A percentile compares a stretch with the other conserved stretches of the same genome.
phyloP scores from a whole-genome alignment of 2,329 filamentous ascomycete species.

The Coleophoma eucalyptorum region DNA sequence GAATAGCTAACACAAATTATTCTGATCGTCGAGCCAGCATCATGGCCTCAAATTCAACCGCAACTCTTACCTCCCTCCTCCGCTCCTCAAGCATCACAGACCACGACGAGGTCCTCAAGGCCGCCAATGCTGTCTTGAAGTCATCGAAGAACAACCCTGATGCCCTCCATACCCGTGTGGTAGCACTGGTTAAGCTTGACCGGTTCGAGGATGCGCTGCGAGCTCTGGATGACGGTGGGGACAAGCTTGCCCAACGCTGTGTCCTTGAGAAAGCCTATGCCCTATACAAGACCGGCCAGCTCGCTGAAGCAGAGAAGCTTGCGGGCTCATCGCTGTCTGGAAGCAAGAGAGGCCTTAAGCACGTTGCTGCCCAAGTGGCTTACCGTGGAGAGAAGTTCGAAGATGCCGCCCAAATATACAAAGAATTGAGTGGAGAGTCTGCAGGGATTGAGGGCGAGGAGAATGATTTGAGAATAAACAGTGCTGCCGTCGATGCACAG shows the following conservation, averaged over 20 bases:
- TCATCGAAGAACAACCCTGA: conserved; percentile 52
- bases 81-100: conserved; percentile 57
- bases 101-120: conserved; percentile 68
- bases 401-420: conserved; percentile 61
- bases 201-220: conserved; percentile 75
- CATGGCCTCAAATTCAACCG: conserved; percentile 27
- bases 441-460: conserved; percentile 54
- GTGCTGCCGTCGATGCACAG: conserved; percentile 69
- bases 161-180: conserved; percentile 65
- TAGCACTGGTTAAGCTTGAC: conserved; percentile 78
- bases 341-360: conserved; percentile 28
- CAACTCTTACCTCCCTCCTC: conserved; percentile 34
- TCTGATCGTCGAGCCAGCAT: neutral
- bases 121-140: conserved; percentile 58
- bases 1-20: no score
- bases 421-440: conserved; percentile 44
- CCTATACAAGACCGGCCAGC: conserved; percentile 74
- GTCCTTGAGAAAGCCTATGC: conserved; percentile 73
- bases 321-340: conserved; percentile 4
- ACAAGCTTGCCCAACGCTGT: conserved; percentile 56
- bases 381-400: conserved; percentile 74
- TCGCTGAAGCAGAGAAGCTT: conserved; percentile 55
- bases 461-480: conserved; percentile 74
- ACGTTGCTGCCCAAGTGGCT: conserved; percentile 62
- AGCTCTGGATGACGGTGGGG: conserved; percentile 60